These are phyloP conservation scores for Westerdykella aurantiaca DNA, from an alignment of 2,329 filamentous ascomycete species.

Conservation along the genomic window DNA sequence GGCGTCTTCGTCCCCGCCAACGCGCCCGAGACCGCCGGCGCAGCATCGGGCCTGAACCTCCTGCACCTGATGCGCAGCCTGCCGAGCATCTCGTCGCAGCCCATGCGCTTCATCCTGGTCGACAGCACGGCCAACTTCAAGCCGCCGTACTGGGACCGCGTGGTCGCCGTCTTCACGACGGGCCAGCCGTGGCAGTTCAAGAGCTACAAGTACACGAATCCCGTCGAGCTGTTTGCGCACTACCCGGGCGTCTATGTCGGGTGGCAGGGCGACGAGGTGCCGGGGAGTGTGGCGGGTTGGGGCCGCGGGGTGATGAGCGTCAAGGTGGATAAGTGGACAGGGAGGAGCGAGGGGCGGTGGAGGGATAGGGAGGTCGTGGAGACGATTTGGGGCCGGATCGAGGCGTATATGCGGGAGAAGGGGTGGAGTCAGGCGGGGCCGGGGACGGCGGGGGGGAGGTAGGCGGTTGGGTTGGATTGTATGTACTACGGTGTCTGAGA, in stretches of 20 bases:
- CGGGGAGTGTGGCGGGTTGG: conserved; percentile 74
- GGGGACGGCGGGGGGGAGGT: conserved; percentile 25
- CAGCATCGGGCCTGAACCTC: conserved; percentile 54
- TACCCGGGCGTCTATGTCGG: conserved; percentile 84
- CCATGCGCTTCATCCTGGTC: conserved; percentile 90
- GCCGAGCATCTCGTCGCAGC: conserved; percentile 60
- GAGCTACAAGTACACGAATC: conserved; percentile 90
- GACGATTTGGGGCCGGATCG: conserved; percentile 83
- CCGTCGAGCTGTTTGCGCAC: conserved; percentile 83
- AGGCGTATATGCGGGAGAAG: conserved; percentile 76
- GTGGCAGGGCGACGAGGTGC: conserved; percentile 77
- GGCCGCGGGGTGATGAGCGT: conserved; percentile 76
- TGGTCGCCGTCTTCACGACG: conserved; percentile 95
- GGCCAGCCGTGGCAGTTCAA: conserved; percentile 99
- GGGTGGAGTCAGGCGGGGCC: conserved; percentile 76
- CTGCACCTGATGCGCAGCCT: conserved; percentile 77
- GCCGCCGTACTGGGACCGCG: conserved; percentile 92
- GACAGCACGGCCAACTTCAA: conserved; percentile 93
- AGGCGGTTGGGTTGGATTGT: neutral
- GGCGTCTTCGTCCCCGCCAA: conserved; percentile 77
- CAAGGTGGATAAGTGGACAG: conserved; percentile 76
- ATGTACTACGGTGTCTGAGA: too few species aligned
- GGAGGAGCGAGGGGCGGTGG: conserved; percentile 55
- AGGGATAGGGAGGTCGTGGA: conserved; percentile 90
- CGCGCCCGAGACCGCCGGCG: conserved; percentile 53